Base-by-base conservation (phyloP, 306 rosid genomes). In the Albizia julibrissin region DNA sequence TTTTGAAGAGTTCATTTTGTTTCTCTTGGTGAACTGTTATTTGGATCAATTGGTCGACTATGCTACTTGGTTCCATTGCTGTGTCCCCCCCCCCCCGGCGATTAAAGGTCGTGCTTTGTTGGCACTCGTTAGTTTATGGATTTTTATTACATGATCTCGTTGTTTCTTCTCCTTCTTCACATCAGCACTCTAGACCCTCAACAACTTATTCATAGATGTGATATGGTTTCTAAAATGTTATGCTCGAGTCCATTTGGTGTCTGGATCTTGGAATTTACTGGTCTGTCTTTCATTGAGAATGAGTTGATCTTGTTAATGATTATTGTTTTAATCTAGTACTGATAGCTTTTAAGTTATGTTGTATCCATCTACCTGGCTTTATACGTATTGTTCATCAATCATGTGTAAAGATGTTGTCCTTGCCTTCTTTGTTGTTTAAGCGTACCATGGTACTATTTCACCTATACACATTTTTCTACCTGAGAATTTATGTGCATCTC, bases 281-380 rank as follows among this genome's bases (percentile, higher is more conserved):
- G 49, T 29, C 3, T 69, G 73, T 11, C 11, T 19, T 3, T 21
- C 27, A 3, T n/a, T 24, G 73, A 39, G 24, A 72, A 66, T 40
- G 7, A 24, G 81, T 73, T 80, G 79, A 73, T 81, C 77, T 69
- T 73, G 69, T 64, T 61, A 27, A 21, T 44, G 18, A 19, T 24
- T 3, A 3, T 39, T 3, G 40, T 69, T 19, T 19, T 19, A 21
- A 39, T 37, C 9, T 9, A n/a, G 29, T 39, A 39, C 37, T 64
- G 33, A 61, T 54, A 12, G 46, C 66, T 75, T 54, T 33, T 37
- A 75, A 75, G 39, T 37, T 58, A 29, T 37, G 69, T 6, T 37
- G 8, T 39, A 0, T 37, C 22, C 19, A 12, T 39, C 52, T 58
- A 13, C 62, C 54, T 72, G 27, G 21, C 26, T 73, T 68, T 71